Base-by-base conservation (phyloP, 208 protist genomes). In the Leptomonas seymouri region DNA sequence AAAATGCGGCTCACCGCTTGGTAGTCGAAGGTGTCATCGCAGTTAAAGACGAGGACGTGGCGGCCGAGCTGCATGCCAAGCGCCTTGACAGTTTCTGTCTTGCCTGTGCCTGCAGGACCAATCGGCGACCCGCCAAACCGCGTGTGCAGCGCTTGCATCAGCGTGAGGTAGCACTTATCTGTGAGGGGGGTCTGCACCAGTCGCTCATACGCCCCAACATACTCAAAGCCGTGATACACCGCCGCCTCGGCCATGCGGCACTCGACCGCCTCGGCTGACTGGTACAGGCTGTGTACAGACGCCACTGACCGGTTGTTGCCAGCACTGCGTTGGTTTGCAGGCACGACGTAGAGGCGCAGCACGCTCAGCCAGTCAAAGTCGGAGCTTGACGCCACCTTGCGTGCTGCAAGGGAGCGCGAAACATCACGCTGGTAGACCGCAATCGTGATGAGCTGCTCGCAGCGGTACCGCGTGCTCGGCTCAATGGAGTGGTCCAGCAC, bases 41-140 rank as follows among this genome's bases (percentile, higher is more conserved):
- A 99, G 89, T 99, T 99, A 80, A 99, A 99, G 12, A 99, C 98
- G 6, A 99, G 78, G 18, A 99, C 98, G 81, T 99, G 98, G 62
- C 98, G 83, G 58, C 98, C 99, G 0, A 99, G 87, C 80, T 99
- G 98, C 36, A 87, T 78, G 59, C 99, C 99, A 12, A 99, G 87
- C 15, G 97, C 97, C 85, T 99, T 99, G 21, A 99, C 98, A 6
- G 98, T 99, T 82, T 99, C 98, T 23, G 99, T 99, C 82, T 99
- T 99, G 57, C 98, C 98, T 0, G 98, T 99, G 36, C 99, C 98
- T 16, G 98, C 98, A 8, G 98, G 98, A 23, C 99, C 98, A 45
- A 99, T 98, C 57, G 98, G 98, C 36, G 91, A 97, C 66, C 99
- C 99, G 63, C 99, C 99, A 61, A 99, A 82, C 21, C 97, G 84